Evolutionary conservation across 2,329 filamentous ascomycete species (phyloP).

Genomic region (Niveomyces coronatus): DNA sequence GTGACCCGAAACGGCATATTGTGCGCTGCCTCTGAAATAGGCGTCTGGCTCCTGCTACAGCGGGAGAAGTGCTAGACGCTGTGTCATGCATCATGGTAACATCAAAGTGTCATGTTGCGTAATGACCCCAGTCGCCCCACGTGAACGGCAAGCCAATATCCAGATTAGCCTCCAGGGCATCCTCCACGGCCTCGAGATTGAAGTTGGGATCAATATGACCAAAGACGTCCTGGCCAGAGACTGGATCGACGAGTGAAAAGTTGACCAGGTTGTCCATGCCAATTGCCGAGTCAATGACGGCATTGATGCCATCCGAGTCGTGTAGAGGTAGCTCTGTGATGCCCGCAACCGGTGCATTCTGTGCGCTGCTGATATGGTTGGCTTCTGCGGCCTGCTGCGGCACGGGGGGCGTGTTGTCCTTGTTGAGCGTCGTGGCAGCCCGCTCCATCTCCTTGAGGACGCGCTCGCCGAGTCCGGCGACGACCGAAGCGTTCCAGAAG

Average conservation of each 20-base stretch:
- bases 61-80: no score
- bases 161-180: constrained; percentile 42
- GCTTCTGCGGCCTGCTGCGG: constrained; percentile 4
- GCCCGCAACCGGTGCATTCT: constrained; percentile 13
- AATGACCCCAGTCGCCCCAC: constrained; percentile 36
- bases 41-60: no score
- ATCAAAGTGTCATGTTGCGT: constrained; percentile 18
- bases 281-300: constrained; percentile 15
- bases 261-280: constrained; percentile 27
- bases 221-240: constrained; percentile 43
- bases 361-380: neutral
- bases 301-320: constrained; percentile 18
- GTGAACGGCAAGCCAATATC: constrained; percentile 43
- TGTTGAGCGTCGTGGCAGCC: constrained; percentile 35
- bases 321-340: constrained; percentile 14
- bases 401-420: constrained; percentile 21
- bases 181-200: constrained; percentile 42
- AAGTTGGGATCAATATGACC: constrained; percentile 46
- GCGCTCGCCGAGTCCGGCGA: constrained; percentile 43
- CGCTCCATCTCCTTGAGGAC: constrained; percentile 47
- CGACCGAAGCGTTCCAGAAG: constrained; percentile 48
- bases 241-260: constrained; percentile 30
- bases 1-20: no score
- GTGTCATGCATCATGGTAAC: no score
- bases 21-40: no score